Evolutionary conservation across 2,329 filamentous ascomycete species (phyloP).

Genomic region (Hypoxylon sp.): DNA sequence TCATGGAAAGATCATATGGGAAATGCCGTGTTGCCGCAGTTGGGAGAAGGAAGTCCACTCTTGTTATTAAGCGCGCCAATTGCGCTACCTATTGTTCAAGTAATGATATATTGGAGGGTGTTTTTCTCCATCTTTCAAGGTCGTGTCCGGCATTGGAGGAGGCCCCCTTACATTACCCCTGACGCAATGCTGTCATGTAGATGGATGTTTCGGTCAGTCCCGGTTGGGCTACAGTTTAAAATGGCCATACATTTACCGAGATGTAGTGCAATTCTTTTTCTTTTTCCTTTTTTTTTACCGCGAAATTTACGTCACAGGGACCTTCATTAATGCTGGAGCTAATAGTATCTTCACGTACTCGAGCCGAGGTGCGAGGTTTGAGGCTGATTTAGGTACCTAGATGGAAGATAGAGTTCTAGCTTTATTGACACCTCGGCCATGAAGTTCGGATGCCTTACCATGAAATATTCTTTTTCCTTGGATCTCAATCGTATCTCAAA

Average conservation of each 20-base stretch:
- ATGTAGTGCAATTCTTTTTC: background rate
- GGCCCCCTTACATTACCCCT: conserved; percentile 26
- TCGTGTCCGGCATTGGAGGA: background rate
- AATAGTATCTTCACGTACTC: background rate
- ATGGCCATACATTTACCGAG: background rate
- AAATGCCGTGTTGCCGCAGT: background rate
- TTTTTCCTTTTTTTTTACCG: background rate
- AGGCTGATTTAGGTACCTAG: background rate
- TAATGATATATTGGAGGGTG: background rate
- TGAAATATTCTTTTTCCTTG: background rate
- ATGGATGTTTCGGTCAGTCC: conserved; percentile 9
- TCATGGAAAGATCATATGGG: background rate
- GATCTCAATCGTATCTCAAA: conserved; percentile 8
- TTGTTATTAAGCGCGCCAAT: background rate
- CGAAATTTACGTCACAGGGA: conserved; percentile 17
- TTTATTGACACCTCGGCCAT: conserved; percentile 5
- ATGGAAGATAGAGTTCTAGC: background rate
- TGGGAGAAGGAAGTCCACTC: background rate
- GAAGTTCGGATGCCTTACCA: background rate
- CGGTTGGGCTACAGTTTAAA: background rate
- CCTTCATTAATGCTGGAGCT: background rate
- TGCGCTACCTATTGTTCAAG: conserved; percentile 2
- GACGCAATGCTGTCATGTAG: conserved; percentile 3
- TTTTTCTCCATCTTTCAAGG: background rate
- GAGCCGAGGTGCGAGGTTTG: background rate